These are phyloP conservation scores for Neofusicoccum laricinum DNA, from an alignment of 2,329 filamentous ascomycete species.

Conservation along the genomic window DNA sequence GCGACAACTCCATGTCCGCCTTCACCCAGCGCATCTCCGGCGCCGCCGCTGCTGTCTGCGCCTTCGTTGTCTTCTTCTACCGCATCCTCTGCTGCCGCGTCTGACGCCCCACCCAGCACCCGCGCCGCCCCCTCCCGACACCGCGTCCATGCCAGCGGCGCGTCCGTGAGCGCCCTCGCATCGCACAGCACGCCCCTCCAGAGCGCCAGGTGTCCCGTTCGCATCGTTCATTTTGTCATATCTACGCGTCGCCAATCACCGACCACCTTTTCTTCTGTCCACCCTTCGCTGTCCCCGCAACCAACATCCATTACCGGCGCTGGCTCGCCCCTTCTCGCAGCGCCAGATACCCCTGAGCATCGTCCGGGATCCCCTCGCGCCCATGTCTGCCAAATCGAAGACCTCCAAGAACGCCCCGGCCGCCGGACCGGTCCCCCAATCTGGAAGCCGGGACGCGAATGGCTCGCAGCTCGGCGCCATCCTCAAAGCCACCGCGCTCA, in stretches of 20 bases:
- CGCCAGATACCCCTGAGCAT: background rate
- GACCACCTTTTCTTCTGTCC: background rate
- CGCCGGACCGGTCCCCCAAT: background rate
- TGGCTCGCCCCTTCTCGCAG: background rate
- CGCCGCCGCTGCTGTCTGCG: background rate
- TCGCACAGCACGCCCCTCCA: constrained; percentile 4
- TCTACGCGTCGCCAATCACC: constrained; percentile 9
- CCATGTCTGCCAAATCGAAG: constrained; percentile 1
- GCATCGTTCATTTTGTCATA: background rate
- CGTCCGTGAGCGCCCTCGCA: constrained; percentile 6
- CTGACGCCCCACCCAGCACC: background rate
- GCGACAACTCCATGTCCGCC: background rate
- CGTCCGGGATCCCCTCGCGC: background rate
- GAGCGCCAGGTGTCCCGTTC: constrained; percentile 8
- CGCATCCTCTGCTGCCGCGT: constrained; percentile 16
- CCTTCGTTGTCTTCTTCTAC: constrained; percentile 16
- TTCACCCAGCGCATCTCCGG: background rate
- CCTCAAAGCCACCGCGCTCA: constrained; percentile 39
- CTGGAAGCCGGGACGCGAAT: background rate
- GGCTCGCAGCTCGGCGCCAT: constrained; percentile 20
- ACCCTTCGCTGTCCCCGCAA: background rate
- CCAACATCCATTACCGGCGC: background rate
- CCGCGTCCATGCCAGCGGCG: background rate
- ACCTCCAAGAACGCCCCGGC: background rate
- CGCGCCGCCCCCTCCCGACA: background rate